Base-by-base conservation (phyloP, 2,329 filamentous ascomycete genomes). In the Colletotrichum paranaense region DNA sequence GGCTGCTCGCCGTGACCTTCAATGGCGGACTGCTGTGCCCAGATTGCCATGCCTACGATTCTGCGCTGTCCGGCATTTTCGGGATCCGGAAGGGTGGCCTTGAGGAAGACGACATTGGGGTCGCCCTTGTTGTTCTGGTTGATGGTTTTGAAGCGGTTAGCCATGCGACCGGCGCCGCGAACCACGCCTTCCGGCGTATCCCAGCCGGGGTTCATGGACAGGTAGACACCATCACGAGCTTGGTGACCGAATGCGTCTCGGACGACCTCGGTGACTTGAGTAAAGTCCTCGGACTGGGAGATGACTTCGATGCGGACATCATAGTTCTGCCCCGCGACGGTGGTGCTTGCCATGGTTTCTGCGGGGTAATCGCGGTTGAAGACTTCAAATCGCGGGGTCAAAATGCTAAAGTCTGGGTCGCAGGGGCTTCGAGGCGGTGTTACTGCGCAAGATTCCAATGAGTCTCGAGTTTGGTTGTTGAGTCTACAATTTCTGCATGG, bases 1-100 rank as follows among this genome's bases (percentile, higher is more conserved):
- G 81, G 84, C 28, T 71, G 74, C 30, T 87, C 84, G 14, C 89
- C 89, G 62, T 84, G 77, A 14, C 88, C 88, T 2, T 83, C 80
- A 0, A 89, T 83, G 7, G 82, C 78, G 0, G 89, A 90, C 0
- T 82, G 78, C 75, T 91, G 89, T 9, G 82, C 76, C 89, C 89
- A 91, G 68, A 90, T 86, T 3, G 89, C 88, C 32, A 88, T 72
- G 19, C 89, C 89, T 11, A 82, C 89, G n/a, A 90, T 81, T 9
- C 75, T 65, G 53, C 79, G 79, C 30, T 65, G 56, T 5, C 72
- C 71, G 35, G 9, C 6, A 9, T 19, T 38, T 1, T 83, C 76
- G 1, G 81, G 79, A 68, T 80, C 79, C 0, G 84, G 78, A 1
- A 89, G 59, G 0, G 86, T 89, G 1, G 88, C 89, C 73, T 90